Evolutionary conservation across 148 eudicot genomes (phyloP).

Genomic region (Suaeda aralocaspica): DNA sequence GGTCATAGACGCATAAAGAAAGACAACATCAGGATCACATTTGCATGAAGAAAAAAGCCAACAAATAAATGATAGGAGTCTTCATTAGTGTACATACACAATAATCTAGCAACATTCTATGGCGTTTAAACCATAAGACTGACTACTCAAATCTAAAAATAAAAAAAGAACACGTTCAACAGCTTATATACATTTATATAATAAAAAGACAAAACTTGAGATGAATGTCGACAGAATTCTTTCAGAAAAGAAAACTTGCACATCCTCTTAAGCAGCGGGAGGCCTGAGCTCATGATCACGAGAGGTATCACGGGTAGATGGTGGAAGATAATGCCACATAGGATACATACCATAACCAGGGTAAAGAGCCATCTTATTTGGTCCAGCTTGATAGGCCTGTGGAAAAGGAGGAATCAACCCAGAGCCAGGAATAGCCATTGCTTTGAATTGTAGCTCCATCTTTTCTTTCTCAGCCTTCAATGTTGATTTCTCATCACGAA

Average conservation of each 20-base stretch:
- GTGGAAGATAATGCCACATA: slow-evolving; percentile 90
- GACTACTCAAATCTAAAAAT: slow-evolving; percentile 10
- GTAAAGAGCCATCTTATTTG: slow-evolving; percentile 63
- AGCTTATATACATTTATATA: slow-evolving; percentile 27
- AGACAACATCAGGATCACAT: neutral
- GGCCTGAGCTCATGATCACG: slow-evolving; percentile 88
- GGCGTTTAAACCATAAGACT: slow-evolving; percentile 9
- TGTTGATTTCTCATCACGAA: slow-evolving; percentile 77
- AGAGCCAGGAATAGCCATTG: slow-evolving; percentile 34
- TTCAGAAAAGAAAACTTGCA: slow-evolving; percentile 5
- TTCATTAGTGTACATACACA: slow-evolving; percentile 17
- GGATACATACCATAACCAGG: slow-evolving; percentile 76
- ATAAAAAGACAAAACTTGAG: slow-evolving; percentile 23
- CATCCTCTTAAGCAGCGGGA: slow-evolving; percentile 70
- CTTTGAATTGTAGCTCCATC: slow-evolving; percentile 69
- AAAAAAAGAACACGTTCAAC: slow-evolving; percentile 4
- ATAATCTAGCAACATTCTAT: slow-evolving; percentile 13
- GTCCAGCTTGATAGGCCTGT: slow-evolving; percentile 50
- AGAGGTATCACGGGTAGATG: slow-evolving; percentile 59
- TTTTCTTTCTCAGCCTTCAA: slow-evolving; percentile 68
- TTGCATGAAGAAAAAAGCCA: neutral
- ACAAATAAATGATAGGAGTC: slow-evolving; percentile 1
- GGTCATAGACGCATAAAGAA: neutral
- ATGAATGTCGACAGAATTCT: neutral
- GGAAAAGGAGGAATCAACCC: slow-evolving; percentile 50